phyloP scores from a whole-genome alignment of 192 early-diverging fungal genomes.

The Linnemannia zychae region DNA sequence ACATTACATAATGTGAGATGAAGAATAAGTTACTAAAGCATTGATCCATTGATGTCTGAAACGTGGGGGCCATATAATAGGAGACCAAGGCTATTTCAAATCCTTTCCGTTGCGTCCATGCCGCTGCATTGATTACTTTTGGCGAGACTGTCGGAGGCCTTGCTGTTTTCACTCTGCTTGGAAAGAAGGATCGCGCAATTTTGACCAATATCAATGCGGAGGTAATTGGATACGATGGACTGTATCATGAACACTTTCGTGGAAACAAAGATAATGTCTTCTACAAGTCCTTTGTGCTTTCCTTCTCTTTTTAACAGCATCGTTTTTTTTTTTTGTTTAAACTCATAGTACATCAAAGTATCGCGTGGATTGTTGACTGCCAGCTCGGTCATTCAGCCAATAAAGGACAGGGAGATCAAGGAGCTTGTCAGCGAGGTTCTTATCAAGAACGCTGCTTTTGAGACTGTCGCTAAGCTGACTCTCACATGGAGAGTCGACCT shows the following conservation, averaged over 20 bases:
- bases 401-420: conserved; percentile 45
- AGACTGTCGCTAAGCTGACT: conserved; percentile 62
- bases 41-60: background rate
- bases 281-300: background rate
- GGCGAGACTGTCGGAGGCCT: conserved; percentile 69
- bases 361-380: conserved; percentile 50
- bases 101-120: conserved; percentile 66
- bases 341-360: conserved; percentile 45
- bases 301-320: background rate
- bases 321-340: background rate
- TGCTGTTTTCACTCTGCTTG: conserved; percentile 61
- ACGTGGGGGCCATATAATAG: conserved; percentile 30
- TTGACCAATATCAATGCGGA: conserved; percentile 64
- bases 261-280: background rate
- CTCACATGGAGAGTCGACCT: conserved; percentile 61
- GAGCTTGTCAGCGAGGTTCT: conserved; percentile 59
- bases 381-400: conserved; percentile 41
- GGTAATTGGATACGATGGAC: conserved; percentile 34
- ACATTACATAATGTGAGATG: too few species aligned
- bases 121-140: conserved; percentile 67
- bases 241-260: background rate
- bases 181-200: conserved; percentile 65
- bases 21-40: background rate
- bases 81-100: conserved; percentile 66
- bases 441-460: conserved; percentile 64